Evolutionary conservation across 345 rosid genomes (phyloP), one percentile per base, ranked within the genome.

Genomic region (Eutrema heterophyllum): DNA sequence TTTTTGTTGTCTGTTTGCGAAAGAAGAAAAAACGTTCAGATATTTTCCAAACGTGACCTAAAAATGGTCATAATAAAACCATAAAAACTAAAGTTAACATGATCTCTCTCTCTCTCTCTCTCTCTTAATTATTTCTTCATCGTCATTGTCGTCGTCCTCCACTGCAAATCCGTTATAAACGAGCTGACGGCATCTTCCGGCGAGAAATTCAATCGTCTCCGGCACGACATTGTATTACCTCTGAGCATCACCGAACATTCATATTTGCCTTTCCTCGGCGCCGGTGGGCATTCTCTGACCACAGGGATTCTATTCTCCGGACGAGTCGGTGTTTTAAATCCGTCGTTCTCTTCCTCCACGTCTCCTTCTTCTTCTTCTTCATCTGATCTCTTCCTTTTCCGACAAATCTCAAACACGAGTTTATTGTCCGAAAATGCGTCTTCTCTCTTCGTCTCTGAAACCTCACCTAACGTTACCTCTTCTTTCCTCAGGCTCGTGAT

Each of bases 41-140:
- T 70, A 56, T 70, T 55, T 76, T 76, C 80, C 67, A 64, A 76
- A 64, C 71, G 67, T 70, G 75, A 76, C 75, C 67, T 63, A 64
- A 64, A 46, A n/a, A 2, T 36, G 64, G 44, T 45, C 58, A 45
- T 13, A 27, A 53, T 6, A 69, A 62, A 52, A 61, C 40, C 39
- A 44, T 15, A 64, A 46, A 27, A 67, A 55, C 56, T 38, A 64
- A 54, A 15, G 60, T 11, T 57, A 18, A 58, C 9, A 63, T 33
- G n/a, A n/a, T n/a, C n/a, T n/a, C n/a, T n/a, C n/a, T n/a, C n/a
- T n/a, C n/a, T n/a, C n/a, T n/a, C n/a, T n/a, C 1, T 46, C 2
- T 45, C 30, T 54, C 11, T 55, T 54, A 26, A 14, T 18, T 56
- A 54, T 56, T 77, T 71, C 49, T 64, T 56, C 70, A 77, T 64